Conservation (phyloP, 345 rosid species). For the Gossypium thurberi region DNA sequence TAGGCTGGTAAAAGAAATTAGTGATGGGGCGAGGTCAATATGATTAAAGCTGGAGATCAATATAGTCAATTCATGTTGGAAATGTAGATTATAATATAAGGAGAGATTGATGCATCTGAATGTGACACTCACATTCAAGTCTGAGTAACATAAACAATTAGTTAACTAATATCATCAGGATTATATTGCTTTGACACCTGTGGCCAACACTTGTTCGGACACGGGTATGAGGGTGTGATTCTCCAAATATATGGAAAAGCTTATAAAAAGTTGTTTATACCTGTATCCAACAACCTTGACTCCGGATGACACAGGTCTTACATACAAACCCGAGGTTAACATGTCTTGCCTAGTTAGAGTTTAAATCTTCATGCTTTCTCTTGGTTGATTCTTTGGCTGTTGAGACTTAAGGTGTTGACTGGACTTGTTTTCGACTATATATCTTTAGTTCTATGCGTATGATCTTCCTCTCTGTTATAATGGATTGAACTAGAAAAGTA, state of each 20-base stretch:
- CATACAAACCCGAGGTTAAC: background rate
- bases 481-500: no score
- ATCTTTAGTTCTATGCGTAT: background rate
- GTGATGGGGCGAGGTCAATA: background rate
- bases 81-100: background rate
- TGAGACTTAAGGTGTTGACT: background rate
- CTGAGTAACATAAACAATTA: background rate
- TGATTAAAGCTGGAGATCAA: background rate
- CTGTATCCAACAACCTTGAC: background rate
- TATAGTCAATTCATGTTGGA: background rate
- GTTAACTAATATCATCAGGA: background rate
- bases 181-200: background rate
- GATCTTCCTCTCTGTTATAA: no score
- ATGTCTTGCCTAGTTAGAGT: background rate
- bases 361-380: background rate
- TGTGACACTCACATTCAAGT: background rate
- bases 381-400: background rate
- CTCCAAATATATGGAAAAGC: background rate
- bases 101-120: background rate
- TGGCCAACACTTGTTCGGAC: background rate
- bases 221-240: background rate
- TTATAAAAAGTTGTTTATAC: background rate
- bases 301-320: background rate
- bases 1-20: background rate
- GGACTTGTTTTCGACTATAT: background rate